These are phyloP conservation scores for Agaricus bisporus DNA, from an alignment of 768 basidiomycete species.

Conservation along the genomic window DNA sequence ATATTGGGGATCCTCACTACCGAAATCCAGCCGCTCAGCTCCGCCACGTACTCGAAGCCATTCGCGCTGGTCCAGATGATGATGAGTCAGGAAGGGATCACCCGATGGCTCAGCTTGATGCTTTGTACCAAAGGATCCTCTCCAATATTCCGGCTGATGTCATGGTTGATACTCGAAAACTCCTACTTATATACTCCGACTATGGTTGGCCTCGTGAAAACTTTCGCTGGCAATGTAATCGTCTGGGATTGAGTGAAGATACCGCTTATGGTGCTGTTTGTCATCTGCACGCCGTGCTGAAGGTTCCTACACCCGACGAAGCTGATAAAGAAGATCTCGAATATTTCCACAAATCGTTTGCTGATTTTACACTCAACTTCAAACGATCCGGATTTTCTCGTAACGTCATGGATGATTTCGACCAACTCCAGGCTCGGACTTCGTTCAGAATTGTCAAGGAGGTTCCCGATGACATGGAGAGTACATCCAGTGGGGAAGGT, in stretches of 20 bases:
- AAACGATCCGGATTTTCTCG: neutral
- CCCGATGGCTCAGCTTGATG: neutral
- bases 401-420: neutral
- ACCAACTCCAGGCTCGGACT: neutral
- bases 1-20: constrained; percentile 11
- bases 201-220: neutral
- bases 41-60: neutral
- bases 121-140: neutral
- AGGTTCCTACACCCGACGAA: neutral
- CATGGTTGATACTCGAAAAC: neutral
- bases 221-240: neutral
- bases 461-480: neutral
- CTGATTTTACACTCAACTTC: neutral
- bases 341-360: neutral
- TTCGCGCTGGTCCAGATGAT: neutral
- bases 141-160: neutral
- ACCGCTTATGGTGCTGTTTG: neutral
- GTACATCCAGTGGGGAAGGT: neutral
- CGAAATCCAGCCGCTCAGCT: neutral
- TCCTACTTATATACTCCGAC: neutral
- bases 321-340: neutral
- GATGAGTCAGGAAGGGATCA: neutral
- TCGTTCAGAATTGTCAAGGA: neutral
- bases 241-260: neutral
- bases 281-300: neutral